Evolutionary conservation across 192 early-diverging fungal species (phyloP).

Genomic region (Haplosporangium gracile): DNA sequence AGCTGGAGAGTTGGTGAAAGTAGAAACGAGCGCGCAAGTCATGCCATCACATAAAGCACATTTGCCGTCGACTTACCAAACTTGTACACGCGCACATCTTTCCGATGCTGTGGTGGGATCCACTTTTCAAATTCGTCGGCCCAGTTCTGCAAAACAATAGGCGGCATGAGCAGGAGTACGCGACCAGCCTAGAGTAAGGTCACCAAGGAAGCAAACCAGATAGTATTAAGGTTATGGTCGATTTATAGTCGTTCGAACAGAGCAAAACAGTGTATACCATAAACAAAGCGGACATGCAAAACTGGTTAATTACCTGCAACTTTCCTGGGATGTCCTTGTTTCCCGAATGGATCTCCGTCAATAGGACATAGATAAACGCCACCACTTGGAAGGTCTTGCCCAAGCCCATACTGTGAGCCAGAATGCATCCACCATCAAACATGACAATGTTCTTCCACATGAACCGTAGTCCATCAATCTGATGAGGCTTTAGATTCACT

Average conservation of each 20-base stretch:
- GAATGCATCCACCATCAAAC: conserved; percentile 79
- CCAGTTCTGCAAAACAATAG: conserved; percentile 83
- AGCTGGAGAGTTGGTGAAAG: background rate
- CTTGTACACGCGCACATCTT: conserved; percentile 48
- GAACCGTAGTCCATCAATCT: conserved; percentile 83
- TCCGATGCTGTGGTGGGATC: conserved; percentile 58
- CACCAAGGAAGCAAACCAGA: background rate
- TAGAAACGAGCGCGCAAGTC: background rate
- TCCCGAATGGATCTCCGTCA: conserved; percentile 66
- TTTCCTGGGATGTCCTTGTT: conserved; percentile 70
- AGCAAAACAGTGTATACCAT: too few species aligned
- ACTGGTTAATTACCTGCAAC: conserved; percentile 45
- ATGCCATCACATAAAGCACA: background rate
- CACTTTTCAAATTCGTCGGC: conserved; percentile 76
- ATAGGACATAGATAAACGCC: conserved; percentile 76
- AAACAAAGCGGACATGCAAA: background rate
- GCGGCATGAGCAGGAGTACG: conserved; percentile 81
- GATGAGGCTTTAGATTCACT: conserved; percentile 72
- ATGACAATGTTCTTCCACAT: conserved; percentile 86
- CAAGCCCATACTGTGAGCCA: conserved; percentile 91
- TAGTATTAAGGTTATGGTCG: too few species aligned
- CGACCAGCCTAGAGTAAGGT: conserved; percentile 43
- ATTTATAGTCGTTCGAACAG: background rate
- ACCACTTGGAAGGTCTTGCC: conserved; percentile 85
- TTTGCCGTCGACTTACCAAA: conserved; percentile 60